These are phyloP conservation scores for Boeremia lycopersici DNA, from an alignment of 2,329 filamentous ascomycete species.

Conservation along the genomic window DNA sequence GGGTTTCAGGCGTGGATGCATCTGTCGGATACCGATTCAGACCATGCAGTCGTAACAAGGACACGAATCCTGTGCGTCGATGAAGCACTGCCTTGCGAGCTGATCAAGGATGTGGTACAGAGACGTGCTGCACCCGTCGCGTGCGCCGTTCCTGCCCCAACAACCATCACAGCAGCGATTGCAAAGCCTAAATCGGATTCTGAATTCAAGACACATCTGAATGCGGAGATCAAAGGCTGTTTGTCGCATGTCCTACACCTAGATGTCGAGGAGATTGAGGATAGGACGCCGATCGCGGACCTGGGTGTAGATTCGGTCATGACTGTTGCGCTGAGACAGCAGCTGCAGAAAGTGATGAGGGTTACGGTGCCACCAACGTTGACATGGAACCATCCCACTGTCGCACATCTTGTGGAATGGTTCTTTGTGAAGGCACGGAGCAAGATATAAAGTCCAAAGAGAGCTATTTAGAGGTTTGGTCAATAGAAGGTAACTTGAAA, in stretches of 20 bases:
- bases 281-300: conserved; percentile 43
- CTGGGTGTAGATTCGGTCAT: conserved; percentile 52
- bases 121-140: conserved; percentile 9
- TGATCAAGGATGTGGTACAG: conserved; percentile 24
- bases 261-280: conserved; percentile 44
- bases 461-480: neutral
- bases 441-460: neutral
- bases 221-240: conserved; percentile 40
- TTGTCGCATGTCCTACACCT: conserved; percentile 45
- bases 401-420: conserved; percentile 47
- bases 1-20: conserved; percentile 53
- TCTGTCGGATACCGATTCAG: conserved; percentile 43
- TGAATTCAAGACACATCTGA: conserved; percentile 41
- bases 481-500: neutral
- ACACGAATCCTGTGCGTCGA: conserved; percentile 38
- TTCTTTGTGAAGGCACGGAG: conserved; percentile 33
- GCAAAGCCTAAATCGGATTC: conserved; percentile 20
- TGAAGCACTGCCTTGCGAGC: conserved; percentile 32
- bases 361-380: conserved; percentile 50
- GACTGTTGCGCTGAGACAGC: conserved; percentile 45
- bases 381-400: conserved; percentile 52
- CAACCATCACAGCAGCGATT: neutral
- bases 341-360: conserved; percentile 44
- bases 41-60: conserved; percentile 50
- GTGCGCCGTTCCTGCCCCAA: neutral